These are phyloP conservation scores for Sambucus nigra DNA, from an alignment of 129 eudicot species.

Conservation along the genomic window DNA sequence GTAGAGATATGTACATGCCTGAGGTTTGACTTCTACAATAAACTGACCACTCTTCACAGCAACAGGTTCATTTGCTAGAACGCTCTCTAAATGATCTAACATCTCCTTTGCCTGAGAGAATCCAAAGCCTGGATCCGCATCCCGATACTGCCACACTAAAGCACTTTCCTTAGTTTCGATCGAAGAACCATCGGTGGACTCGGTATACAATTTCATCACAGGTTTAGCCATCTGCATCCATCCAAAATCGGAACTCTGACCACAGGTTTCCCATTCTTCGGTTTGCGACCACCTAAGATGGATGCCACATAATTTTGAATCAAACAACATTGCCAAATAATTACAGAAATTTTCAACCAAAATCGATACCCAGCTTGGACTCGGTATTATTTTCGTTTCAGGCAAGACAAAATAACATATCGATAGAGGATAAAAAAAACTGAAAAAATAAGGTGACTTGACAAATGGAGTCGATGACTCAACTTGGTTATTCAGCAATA, in stretches of 20 bases:
- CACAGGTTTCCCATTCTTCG: conserved; percentile 59
- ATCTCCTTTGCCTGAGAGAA: conserved; percentile 85
- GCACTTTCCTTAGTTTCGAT: conserved; percentile 79
- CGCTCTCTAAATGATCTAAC: conserved; percentile 87
- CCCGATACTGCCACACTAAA: conserved; percentile 81
- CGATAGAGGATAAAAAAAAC: too few species aligned
- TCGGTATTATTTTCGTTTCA: too few species aligned
- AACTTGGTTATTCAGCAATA: too few species aligned
- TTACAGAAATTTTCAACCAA: too few species aligned
- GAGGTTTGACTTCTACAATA: conserved; percentile 94
- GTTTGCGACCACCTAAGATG: conserved; percentile 57
- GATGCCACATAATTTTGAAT: too few species aligned
- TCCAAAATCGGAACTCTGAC: conserved; percentile 61
- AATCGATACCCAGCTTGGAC: too few species aligned
- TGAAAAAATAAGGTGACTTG: too few species aligned
- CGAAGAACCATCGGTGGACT: conserved; percentile 79
- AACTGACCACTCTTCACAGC: conserved; percentile 82
- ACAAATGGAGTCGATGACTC: too few species aligned
- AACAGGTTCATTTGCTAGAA: conserved; percentile 85
- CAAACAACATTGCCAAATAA: background rate
- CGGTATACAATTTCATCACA: conserved; percentile 74
- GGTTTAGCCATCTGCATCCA: conserved; percentile 87
- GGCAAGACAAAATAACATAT: too few species aligned
- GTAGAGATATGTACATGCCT: conserved; percentile 32
- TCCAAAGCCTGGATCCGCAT: conserved; percentile 85